Percentiles rank a stretch among this genome's conserved stretches.
Conservation (phyloP, 371 early-diverging fungal species). For the Dichotomocladium elegans region DNA sequence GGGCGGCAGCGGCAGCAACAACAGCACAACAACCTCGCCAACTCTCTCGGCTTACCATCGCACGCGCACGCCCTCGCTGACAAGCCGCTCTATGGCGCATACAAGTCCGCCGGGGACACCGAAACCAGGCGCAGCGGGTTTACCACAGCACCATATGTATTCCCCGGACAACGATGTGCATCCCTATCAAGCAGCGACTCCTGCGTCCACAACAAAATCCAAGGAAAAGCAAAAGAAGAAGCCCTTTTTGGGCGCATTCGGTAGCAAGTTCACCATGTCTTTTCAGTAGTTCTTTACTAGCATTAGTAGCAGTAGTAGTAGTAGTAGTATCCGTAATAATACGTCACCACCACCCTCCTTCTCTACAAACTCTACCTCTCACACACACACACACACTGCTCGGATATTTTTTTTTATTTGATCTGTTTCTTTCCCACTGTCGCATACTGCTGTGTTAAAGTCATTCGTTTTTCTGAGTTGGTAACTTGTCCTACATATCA, state of each 20-base stretch:
- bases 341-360: no score
- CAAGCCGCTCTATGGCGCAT: slow-evolving; percentile 4
- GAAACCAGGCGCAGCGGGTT: slow-evolving; percentile 6
- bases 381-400: background rate
- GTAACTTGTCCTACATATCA: background rate
- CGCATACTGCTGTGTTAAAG: no score
- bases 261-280: slow-evolving; percentile 21
- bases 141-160: slow-evolving; percentile 7
- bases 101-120: slow-evolving; percentile 15
- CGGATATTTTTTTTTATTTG: background rate
- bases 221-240: slow-evolving; percentile 21
- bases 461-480: no score
- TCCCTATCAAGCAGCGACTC: background rate
- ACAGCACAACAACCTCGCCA: slow-evolving; percentile 9
- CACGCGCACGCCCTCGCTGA: slow-evolving; percentile 18
- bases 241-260: slow-evolving; percentile 15
- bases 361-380: no score
- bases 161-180: background rate
- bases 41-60: slow-evolving; percentile 15
- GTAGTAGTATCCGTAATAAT: no score
- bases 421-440: background rate
- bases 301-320: background rate
- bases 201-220: background rate
- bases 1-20: background rate
- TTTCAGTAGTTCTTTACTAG: slow-evolving; percentile 18